Evolutionary conservation across 192 early-diverging fungal species (phyloP).

Genomic region (Gorgonomyces haynaldii): DNA sequence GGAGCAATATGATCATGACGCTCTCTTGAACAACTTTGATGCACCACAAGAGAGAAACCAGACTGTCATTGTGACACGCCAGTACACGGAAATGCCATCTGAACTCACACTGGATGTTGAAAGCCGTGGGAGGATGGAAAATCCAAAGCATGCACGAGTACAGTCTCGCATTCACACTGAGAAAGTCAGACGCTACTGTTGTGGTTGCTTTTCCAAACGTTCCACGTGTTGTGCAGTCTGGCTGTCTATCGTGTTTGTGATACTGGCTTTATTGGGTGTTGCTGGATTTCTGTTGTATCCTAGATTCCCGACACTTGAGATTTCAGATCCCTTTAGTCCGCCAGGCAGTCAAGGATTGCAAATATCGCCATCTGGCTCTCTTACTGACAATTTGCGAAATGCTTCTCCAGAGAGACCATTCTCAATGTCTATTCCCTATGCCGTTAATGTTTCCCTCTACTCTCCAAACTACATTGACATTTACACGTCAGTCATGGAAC

Average conservation of each 20-base stretch:
- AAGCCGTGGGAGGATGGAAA: constrained; percentile 82
- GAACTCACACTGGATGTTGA: constrained; percentile 53
- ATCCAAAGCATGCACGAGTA: constrained; percentile 72
- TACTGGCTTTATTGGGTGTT: constrained; percentile 15
- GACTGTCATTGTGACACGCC: too few species aligned
- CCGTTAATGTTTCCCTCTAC: constrained; percentile 11
- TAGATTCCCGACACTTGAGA: constrained; percentile 11
- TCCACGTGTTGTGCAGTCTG: constrained; percentile 1
- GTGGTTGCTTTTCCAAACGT: constrained; percentile 14
- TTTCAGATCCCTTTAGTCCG: constrained; percentile 6
- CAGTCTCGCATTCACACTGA: too few species aligned
- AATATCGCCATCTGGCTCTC: not conserved
- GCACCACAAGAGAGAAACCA: too few species aligned
- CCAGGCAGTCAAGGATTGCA: constrained; percentile 4
- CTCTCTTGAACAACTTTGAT: too few species aligned
- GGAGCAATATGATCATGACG: too few species aligned
- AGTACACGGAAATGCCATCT: too few species aligned
- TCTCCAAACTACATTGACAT: constrained; percentile 19
- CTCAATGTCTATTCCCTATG: constrained; percentile 8
- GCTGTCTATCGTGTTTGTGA: constrained; percentile 1
- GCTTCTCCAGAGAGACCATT: constrained; percentile 8
- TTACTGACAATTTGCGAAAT: not conserved
- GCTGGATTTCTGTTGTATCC: constrained; percentile 21
- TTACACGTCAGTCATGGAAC: not conserved
- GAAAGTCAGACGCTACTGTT: constrained; percentile 26